Evolutionary conservation across 768 basidiomycete genomes (phyloP), one percentile per base, ranked within the genome.

Genomic region (Panellus pusillus): DNA sequence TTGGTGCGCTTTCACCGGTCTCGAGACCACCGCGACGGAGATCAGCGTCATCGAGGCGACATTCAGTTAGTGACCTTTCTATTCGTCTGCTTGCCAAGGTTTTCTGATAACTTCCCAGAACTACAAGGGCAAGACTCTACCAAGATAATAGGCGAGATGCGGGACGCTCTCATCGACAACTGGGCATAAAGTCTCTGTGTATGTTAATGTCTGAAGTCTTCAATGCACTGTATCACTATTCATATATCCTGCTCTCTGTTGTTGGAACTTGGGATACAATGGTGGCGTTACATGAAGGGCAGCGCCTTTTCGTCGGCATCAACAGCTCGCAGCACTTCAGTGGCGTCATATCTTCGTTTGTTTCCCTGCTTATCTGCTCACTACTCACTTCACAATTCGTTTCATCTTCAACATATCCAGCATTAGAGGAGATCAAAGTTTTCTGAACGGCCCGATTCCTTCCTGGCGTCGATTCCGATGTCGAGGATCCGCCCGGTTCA

Each of bases 1-100:
- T 69, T 98, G 97, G 97, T 93, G 91, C 74, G 97, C 97, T 9
- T 98, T 98, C 73, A 93, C 94, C n/a, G 97, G 97, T 32, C 79
- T 97, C 27, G 97, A 99, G 67, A 98, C 97, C 56, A 99, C 97
- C n/a, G 97, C 97, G 37, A 98, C 96, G 48, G 97, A 99, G 72
- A 93, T 98, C 70, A 91, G 89, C 64, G 96, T 99, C 36, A 97
- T 98, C 63, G 97, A 99, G 70, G 94, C 95, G 24, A 80, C 93
- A 46, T 99, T 99, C 79, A 94, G 94, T 96, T 65, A 64, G 93
- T 84, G 11, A 8, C 9, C 14, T 14, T 35, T 14, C 32, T 9
- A 35, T 45, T 37, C 35, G 46, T 36, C 44, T 52, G 27, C 14
- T 39, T 29, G 36, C 18, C 14, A 35, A 49, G 37, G 15, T 42